Conservation (phyloP, 2,329 filamentous ascomycete genomes). For the Fusarium nygamai region DNA sequence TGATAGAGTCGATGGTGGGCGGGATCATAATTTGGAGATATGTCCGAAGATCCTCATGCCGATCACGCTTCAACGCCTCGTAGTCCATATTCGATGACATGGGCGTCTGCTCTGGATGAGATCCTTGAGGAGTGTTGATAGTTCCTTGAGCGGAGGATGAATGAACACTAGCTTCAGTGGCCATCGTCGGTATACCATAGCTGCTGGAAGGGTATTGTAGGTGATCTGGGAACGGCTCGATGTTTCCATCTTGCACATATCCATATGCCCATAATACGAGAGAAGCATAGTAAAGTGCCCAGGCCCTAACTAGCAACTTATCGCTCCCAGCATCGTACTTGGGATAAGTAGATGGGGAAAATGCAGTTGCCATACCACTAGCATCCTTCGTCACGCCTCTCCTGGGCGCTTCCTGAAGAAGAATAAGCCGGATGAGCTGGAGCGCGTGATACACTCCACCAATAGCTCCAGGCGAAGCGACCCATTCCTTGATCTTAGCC, state of each 20-base stretch:
- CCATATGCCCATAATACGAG: constrained; percentile 44
- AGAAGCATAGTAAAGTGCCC: constrained; percentile 43
- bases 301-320: constrained; percentile 38
- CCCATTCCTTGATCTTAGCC: constrained; percentile 44
- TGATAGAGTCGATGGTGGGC: constrained; percentile 42
- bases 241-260: constrained; percentile 41
- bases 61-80: constrained; percentile 35
- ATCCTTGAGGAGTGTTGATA: constrained; percentile 28
- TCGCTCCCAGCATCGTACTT: constrained; percentile 41
- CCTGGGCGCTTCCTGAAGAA: constrained; percentile 36
- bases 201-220: constrained; percentile 37
- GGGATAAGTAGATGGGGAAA: constrained; percentile 35
- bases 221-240: constrained; percentile 42
- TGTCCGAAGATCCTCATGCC: constrained; percentile 42
- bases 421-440: constrained; percentile 41
- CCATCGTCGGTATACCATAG: constrained; percentile 13
- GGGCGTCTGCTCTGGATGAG: constrained; percentile 28
- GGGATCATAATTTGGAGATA: constrained; percentile 45
- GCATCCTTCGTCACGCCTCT: constrained; percentile 20
- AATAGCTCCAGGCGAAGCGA: constrained; percentile 42
- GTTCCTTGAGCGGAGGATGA: constrained; percentile 26
- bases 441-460: constrained; percentile 43
- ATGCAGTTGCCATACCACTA: constrained; percentile 17
- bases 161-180: constrained; percentile 32
- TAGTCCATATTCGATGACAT: constrained; percentile 32